A percentile compares a stretch with the other conserved stretches of the same genome.
phyloP scores from a whole-genome alignment of 2,329 filamentous ascomycete genomes.

The Sordariomycetes sp. region DNA sequence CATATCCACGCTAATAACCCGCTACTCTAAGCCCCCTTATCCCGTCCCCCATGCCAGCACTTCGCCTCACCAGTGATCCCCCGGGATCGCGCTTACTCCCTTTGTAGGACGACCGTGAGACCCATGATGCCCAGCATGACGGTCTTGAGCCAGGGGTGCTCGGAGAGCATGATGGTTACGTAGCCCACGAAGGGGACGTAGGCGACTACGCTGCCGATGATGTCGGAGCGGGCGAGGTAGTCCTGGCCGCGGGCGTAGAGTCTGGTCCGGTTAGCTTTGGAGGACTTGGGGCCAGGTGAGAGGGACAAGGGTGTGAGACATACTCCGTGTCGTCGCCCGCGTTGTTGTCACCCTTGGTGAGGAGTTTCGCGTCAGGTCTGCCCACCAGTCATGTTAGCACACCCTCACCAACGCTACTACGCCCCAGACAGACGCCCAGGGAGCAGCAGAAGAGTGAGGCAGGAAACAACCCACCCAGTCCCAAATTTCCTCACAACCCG shows the following conservation, averaged over 20 bases:
- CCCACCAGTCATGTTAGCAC: not conserved
- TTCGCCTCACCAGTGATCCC: not conserved
- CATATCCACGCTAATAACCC: not conserved
- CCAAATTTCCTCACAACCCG: conserved; percentile 69
- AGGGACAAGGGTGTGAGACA: not conserved
- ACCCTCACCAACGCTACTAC: not conserved
- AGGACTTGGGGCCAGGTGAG: not conserved
- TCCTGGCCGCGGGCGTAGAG: conserved; percentile 73
- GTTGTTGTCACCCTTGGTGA: conserved; percentile 98
- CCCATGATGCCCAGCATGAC: conserved; percentile 94
- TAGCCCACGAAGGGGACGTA: conserved; percentile 95
- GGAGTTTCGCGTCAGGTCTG: conserved; percentile 51
- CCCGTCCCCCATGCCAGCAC: not conserved
- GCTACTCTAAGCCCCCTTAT: too few species aligned
- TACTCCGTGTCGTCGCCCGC: conserved; percentile 76
- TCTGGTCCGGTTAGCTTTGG: not conserved
- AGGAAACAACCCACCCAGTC: conserved; percentile 27
- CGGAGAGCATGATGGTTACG: conserved; percentile 88
- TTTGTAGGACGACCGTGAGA: conserved; percentile 78
- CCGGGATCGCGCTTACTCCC: conserved; percentile 46
- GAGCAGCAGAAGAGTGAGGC: not conserved
- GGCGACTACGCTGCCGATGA: conserved; percentile 82
- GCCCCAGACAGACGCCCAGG: not conserved
- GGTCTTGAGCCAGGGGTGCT: conserved; percentile 95
- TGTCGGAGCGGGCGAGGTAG: conserved; percentile 75